Conservation (phyloP, 2,329 filamentous ascomycete genomes). For the Trichoderma sp. region DNA sequence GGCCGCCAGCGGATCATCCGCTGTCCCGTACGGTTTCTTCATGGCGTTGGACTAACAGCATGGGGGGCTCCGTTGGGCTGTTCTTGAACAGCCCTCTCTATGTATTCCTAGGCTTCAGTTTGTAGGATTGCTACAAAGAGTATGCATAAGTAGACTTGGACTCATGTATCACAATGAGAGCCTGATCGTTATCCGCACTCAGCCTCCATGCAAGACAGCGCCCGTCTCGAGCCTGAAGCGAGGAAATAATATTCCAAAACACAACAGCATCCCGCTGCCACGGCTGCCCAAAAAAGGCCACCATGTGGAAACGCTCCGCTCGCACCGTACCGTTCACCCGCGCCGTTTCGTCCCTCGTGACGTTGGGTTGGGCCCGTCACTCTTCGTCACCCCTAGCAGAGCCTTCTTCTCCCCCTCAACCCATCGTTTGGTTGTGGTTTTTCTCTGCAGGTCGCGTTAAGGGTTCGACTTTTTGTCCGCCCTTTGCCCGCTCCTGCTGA, state of each 20-base stretch:
- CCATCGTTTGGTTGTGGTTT: neutral
- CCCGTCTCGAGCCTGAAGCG: too few species aligned
- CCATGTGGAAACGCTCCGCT: conserved; percentile 29
- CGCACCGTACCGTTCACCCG: conserved; percentile 29
- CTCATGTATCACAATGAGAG: too few species aligned
- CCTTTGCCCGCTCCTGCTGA: conserved; percentile 7
- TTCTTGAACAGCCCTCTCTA: too few species aligned
- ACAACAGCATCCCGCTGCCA: neutral
- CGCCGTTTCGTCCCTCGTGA: conserved; percentile 17
- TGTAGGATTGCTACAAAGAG: too few species aligned
- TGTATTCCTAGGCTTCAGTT: too few species aligned
- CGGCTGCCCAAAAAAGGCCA: neutral
- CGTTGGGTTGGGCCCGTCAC: conserved; percentile 3
- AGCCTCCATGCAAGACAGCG: too few species aligned
- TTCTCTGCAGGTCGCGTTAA: conserved; percentile 8
- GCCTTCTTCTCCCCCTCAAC: neutral
- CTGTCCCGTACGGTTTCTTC: conserved; percentile 6
- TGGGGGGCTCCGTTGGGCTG: too few species aligned
- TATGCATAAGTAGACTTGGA: too few species aligned
- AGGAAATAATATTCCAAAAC: too few species aligned
- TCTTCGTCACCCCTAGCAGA: conserved; percentile 1
- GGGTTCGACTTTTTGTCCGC: neutral
- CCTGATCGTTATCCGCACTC: too few species aligned
- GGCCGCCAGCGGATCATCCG: conserved; percentile 28
- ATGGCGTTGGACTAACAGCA: neutral